These are phyloP conservation scores for Quercus robur DNA, from an alignment of 306 rosid genomes.

Conservation along the genomic window DNA sequence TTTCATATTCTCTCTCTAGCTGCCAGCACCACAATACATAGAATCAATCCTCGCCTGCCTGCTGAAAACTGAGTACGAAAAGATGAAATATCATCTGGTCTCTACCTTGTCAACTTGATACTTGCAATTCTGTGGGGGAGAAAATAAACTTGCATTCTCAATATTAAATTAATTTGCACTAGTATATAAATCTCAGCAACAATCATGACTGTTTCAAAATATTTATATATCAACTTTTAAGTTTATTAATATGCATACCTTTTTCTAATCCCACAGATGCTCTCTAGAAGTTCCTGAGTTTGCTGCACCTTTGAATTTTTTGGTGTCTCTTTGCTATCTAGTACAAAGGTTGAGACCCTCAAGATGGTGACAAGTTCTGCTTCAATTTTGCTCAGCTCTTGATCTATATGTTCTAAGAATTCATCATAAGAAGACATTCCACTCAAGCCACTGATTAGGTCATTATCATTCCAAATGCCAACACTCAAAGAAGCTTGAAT, in stretches of 20 bases:
- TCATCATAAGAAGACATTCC: conserved; percentile 53
- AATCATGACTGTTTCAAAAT: conserved; percentile 1
- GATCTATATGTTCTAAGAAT: conserved; percentile 63
- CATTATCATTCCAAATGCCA: conserved; percentile 32
- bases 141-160: conserved; percentile 2
- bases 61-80: conserved; percentile 18
- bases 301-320: conserved; percentile 63
- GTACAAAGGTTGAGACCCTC: conserved; percentile 59
- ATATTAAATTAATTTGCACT: background rate
- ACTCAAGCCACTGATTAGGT: conserved; percentile 27
- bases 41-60: conserved; percentile 27
- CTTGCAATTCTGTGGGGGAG: conserved; percentile 44
- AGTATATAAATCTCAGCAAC: background rate
- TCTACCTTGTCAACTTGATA: conserved; percentile 36
- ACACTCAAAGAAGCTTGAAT: conserved; percentile 16
- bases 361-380: conserved; percentile 60
- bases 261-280: conserved; percentile 52
- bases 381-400: conserved; percentile 65
- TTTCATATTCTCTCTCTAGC: too few species aligned
- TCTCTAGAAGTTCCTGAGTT: conserved; percentile 69
- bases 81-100: conserved; percentile 34
- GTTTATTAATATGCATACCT: conserved; percentile 45
- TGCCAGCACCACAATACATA: background rate
- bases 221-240: conserved; percentile 6
- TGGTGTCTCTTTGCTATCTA: conserved; percentile 50